Base-by-base conservation (phyloP, 805 yeast genomes). In the Metschnikowia bowlesiae region DNA sequence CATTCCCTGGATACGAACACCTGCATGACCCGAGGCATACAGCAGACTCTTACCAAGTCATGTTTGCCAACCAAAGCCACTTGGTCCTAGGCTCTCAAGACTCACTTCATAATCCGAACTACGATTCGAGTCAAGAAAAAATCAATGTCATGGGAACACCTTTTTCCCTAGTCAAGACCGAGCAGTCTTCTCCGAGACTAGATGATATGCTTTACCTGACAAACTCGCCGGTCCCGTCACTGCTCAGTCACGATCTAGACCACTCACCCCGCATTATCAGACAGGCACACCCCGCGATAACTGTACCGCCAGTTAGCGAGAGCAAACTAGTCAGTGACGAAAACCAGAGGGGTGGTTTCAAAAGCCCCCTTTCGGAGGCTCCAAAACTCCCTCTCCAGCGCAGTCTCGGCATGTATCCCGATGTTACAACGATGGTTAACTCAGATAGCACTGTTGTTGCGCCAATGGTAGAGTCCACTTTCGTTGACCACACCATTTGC, bases 401-500 rank as follows among this genome's bases (percentile, higher is more conserved):
- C 38, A 42, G 34, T 13, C 45, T 42, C 13, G 42, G 37, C 46
- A 63, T 60, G 36, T 71, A 65, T 52, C 73, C 74, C 4, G 76
- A 71, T 47, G 57, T 71, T 51, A 71, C 76, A 3, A 64, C 75
- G 5, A 55, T 71, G 59, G 65, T 70, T 30, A 71, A 71, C 51
- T 60, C 73, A 26, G 68, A 70, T 48, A 53, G 64, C 10, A 62
- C 60, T 45, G 59, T 68, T 7, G 61, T 60, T 29, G 63, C 67
- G 0, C 75, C 75, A 7, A 55, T 67, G 52, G 76, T 71, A 26
- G 75, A 70, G 34, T 52, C 62, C 18, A 65, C 64, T 28, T 71
- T 71, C 52, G 73, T 71, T n/a, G 76, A 71, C 55, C 61, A 60
- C 50, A 60, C 61, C 44, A 59, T 58, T n/a, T 83, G 88, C 58